A percentile compares a stretch with the other conserved stretches of the same genome.
These are phyloP conservation scores for Metarhizium brunneum DNA, from an alignment of 2,329 filamentous ascomycete species.

Conservation along the genomic window DNA sequence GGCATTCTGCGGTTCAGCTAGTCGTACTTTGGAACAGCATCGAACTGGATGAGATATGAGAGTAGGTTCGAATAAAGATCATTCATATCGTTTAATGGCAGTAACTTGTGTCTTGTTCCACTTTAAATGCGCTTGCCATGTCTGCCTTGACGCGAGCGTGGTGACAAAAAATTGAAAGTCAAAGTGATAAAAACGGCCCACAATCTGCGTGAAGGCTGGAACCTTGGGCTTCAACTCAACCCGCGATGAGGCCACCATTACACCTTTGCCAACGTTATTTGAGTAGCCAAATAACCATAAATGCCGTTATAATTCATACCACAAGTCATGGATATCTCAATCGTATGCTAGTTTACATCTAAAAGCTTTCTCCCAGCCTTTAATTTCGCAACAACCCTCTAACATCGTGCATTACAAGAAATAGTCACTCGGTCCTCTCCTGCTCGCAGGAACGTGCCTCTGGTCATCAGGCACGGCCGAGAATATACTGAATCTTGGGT, in stretches of 20 bases:
- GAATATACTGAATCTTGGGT: conserved; percentile 89
- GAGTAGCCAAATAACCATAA: conserved; percentile 7
- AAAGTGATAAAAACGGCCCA: neutral
- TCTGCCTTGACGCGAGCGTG: neutral
- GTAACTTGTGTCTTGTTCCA: neutral
- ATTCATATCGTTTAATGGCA: neutral
- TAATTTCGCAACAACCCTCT: conserved; percentile 12
- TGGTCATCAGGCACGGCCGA: conserved; percentile 80
- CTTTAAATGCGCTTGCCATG: neutral
- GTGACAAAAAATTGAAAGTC: neutral
- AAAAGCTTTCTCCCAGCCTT: conserved; percentile 14
- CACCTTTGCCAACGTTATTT: neutral
- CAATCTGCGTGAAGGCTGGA: neutral
- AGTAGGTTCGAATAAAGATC: neutral
- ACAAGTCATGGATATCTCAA: conserved; percentile 31
- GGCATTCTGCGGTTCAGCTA: conserved; percentile 13
- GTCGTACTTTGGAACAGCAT: neutral
- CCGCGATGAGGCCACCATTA: neutral
- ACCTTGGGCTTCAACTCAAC: neutral
- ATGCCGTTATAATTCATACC: conserved; percentile 18
- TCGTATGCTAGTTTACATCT: conserved; percentile 33
- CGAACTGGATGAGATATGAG: neutral
- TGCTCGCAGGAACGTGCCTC: conserved; percentile 66
- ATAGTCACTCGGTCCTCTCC: conserved; percentile 59
- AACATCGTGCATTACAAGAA: conserved; percentile 42